A percentile compares a stretch with the other conserved stretches of the same genome.
These are phyloP conservation scores for Berberis vulgaris DNA, from an alignment of 164 flowering plant species.

Conservation along the genomic window DNA sequence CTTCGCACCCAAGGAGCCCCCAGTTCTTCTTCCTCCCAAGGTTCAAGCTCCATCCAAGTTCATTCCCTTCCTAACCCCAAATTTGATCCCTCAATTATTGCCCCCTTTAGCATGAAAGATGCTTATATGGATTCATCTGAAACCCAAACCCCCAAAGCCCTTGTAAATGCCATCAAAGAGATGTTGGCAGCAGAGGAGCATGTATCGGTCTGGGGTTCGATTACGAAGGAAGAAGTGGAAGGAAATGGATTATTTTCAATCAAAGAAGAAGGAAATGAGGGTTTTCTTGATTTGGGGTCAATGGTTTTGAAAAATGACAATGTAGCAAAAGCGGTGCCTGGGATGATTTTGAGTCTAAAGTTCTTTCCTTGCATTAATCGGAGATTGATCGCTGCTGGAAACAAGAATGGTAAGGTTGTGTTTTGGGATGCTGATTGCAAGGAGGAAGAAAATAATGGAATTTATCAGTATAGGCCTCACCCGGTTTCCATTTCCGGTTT, in stretches of 20 bases:
- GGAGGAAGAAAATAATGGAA: constrained; percentile 35
- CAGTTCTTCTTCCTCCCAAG: neutral
- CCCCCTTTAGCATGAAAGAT: neutral
- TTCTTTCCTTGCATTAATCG: constrained; percentile 44
- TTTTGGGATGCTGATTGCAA: constrained; percentile 63
- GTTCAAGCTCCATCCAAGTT: neutral
- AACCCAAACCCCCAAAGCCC: neutral
- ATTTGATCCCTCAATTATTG: neutral
- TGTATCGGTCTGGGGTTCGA: neutral
- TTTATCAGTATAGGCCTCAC: constrained; percentile 55
- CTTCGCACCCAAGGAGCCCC: constrained; percentile 55
- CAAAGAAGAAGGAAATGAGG: constrained; percentile 4
- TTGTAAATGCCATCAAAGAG: neutral
- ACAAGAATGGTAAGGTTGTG: constrained; percentile 58
- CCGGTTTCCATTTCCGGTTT: constrained; percentile 65
- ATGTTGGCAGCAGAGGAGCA: neutral
- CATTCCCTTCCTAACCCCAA: neutral
- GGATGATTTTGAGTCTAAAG: constrained; percentile 34
- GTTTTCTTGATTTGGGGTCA: constrained; percentile 27
- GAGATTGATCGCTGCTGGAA: constrained; percentile 58
- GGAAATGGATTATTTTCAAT: neutral
- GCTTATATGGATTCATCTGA: neutral
- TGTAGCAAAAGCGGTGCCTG: constrained; percentile 56
- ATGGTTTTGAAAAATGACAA: constrained; percentile 48
- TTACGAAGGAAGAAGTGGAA: neutral